Percentiles rank a stretch among this genome's conserved stretches.
Conservation (phyloP, 768 basidiomycete genomes). For the Crepidotus variabilis region DNA sequence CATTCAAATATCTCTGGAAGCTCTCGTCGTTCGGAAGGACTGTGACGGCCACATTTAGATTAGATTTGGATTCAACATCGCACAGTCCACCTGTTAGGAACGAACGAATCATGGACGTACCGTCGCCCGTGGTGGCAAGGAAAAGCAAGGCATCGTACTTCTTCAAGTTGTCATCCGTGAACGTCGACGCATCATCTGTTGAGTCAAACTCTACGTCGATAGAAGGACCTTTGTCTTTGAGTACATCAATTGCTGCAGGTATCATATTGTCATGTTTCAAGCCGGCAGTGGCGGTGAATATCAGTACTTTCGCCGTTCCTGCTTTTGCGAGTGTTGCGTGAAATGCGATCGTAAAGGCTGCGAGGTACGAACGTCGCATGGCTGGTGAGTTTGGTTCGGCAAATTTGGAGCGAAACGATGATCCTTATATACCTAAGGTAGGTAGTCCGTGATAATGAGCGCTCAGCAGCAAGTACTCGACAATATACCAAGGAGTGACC, state of each 20-base stretch:
- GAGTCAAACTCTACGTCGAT: conserved; percentile 56
- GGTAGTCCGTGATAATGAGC: too few species aligned
- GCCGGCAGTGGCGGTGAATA: conserved; percentile 57
- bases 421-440: too few species aligned
- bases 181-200: conserved; percentile 57
- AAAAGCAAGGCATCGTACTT: conserved; percentile 68
- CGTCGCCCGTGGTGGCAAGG: conserved; percentile 64
- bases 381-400: too few species aligned
- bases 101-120: conserved; percentile 32
- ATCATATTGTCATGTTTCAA: conserved; percentile 79
- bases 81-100: neutral
- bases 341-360: conserved; percentile 1
- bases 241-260: conserved; percentile 58
- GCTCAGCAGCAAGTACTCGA: too few species aligned
- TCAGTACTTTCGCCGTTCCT: conserved; percentile 41
- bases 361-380: too few species aligned
- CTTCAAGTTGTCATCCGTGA: conserved; percentile 51
- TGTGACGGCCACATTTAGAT: neutral
- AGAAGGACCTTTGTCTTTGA: conserved; percentile 40
- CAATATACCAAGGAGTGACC: too few species aligned
- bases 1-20: conserved; percentile 59
- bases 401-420: too few species aligned
- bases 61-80: neutral
- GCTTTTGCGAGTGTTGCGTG: conserved; percentile 4
- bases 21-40: neutral